phyloP scores from a whole-genome alignment of 352 stramenopile species.

The Phytophthora pseudosyringae region DNA sequence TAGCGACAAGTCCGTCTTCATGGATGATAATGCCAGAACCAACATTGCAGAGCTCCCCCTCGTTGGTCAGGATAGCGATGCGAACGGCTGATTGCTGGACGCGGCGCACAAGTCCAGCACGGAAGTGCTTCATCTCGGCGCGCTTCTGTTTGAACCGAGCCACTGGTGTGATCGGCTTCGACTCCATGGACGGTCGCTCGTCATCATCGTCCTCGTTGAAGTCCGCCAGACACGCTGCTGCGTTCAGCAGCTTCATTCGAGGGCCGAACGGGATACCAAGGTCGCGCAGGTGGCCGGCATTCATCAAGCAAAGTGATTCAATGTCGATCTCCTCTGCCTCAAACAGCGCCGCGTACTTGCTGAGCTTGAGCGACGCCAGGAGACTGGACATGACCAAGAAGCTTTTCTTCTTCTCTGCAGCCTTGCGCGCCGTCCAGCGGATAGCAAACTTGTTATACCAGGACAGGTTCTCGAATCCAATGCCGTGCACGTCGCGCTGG shows the following conservation, averaged over 20 bases:
- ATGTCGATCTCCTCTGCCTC: slow-evolving; percentile 91
- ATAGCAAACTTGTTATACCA: slow-evolving; percentile 89
- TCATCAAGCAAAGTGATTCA: slow-evolving; percentile 88
- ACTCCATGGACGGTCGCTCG: slow-evolving; percentile 70
- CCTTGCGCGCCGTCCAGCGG: slow-evolving; percentile 81
- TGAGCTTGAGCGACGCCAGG: slow-evolving; percentile 74
- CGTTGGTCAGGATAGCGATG: slow-evolving; percentile 85
- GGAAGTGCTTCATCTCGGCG: slow-evolving; percentile 88
- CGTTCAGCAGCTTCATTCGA: slow-evolving; percentile 87
- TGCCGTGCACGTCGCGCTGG: slow-evolving; percentile 85
- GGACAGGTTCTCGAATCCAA: slow-evolving; percentile 85
- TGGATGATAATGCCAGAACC: slow-evolving; percentile 89
- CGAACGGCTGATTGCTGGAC: slow-evolving; percentile 88
- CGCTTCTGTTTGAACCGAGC: slow-evolving; percentile 81
- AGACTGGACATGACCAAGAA: slow-evolving; percentile 88
- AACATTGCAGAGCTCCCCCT: slow-evolving; percentile 87
- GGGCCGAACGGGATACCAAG: slow-evolving; percentile 85
- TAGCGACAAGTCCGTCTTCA: slow-evolving; percentile 80
- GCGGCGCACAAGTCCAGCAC: slow-evolving; percentile 80
- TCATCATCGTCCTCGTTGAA: slow-evolving; percentile 86
- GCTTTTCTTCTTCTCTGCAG: slow-evolving; percentile 90
- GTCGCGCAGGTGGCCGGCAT: slow-evolving; percentile 82
- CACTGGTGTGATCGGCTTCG: slow-evolving; percentile 71
- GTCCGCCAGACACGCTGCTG: slow-evolving; percentile 79
- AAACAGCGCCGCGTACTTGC: slow-evolving; percentile 88